Percentiles rank a stretch among this genome's conserved stretches.
Evolutionary conservation across 257 asterid genomes (phyloP).

Genomic region (Lantana camara): DNA sequence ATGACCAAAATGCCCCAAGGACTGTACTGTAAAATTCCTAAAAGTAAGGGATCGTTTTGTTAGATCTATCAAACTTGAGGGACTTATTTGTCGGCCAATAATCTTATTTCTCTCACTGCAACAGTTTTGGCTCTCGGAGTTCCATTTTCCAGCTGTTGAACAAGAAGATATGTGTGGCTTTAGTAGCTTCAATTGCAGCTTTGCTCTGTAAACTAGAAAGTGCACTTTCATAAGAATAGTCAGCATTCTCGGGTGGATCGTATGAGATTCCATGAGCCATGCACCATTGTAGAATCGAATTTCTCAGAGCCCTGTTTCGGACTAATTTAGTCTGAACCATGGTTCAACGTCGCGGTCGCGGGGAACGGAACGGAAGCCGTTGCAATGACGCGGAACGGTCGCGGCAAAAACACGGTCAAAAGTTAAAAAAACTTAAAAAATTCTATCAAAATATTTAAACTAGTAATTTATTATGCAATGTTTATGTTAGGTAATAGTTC

Average conservation of each 20-base stretch:
- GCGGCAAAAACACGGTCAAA: no score
- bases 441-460: no score
- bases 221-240: conserved; percentile 39
- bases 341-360: no score
- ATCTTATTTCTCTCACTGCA: conserved; percentile 80
- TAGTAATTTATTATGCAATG: no score
- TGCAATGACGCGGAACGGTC: no score
- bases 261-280: conserved; percentile 63
- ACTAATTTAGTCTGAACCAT: conserved; percentile 61
- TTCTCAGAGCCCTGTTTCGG: conserved; percentile 72
- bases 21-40: no score
- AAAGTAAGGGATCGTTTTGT: no score
- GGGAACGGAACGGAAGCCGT: no score
- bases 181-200: conserved; percentile 72
- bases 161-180: conserved; percentile 67
- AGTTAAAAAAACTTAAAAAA: no score
- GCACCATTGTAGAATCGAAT: conserved; percentile 81
- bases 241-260: conserved; percentile 60
- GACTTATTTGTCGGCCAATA: conserved; percentile 86
- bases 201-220: conserved; percentile 49
- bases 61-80: no score
- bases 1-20: no score
- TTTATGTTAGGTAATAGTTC: no score
- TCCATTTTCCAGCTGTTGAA: conserved; percentile 68
- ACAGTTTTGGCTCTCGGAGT: conserved; percentile 58